phyloP scores from a whole-genome alignment of 805 yeast species.

The Alloascoidea africana region DNA sequence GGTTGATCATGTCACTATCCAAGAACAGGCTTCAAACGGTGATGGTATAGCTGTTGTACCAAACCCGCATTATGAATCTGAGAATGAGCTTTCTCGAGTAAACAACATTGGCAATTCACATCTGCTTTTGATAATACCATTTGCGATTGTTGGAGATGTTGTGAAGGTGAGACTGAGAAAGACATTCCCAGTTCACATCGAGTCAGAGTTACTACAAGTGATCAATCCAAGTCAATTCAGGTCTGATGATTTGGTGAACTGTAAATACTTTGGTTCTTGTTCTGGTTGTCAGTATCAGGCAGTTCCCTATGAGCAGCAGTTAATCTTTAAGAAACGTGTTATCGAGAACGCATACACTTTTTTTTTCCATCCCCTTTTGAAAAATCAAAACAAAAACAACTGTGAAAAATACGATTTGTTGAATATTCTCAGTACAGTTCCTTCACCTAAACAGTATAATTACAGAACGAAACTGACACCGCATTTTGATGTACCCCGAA shows the following conservation, averaged over 20 bases:
- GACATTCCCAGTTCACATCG: conserved; percentile 61
- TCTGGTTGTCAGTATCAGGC: conserved; percentile 93
- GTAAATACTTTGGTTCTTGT: conserved; percentile 82
- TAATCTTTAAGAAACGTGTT: conserved; percentile 56
- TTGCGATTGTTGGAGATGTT: conserved; percentile 74
- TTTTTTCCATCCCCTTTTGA: conserved; percentile 37
- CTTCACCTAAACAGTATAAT: conserved; percentile 60
- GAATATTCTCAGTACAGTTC: conserved; percentile 41
- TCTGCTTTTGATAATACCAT: conserved; percentile 72
- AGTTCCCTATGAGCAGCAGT: conserved; percentile 57
- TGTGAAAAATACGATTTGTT: conserved; percentile 14
- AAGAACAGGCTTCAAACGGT: conserved; percentile 59
- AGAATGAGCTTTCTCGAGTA: background rate
- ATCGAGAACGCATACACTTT: conserved; percentile 69
- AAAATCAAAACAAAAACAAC: no score
- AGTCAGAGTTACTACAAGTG: conserved; percentile 54
- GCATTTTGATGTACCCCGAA: conserved; percentile 72
- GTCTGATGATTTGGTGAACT: conserved; percentile 46
- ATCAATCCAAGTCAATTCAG: conserved; percentile 26
- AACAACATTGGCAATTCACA: conserved; percentile 14
- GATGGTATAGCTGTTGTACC: conserved; percentile 61
- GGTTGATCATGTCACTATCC: conserved; percentile 41
- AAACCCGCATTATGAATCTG: conserved; percentile 9
- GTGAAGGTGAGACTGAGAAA: conserved; percentile 60
- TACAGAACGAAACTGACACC: conserved; percentile 94